Evolutionary conservation across 352 stramenopile species (phyloP).

Genomic region (Pythium myriotylum): DNA sequence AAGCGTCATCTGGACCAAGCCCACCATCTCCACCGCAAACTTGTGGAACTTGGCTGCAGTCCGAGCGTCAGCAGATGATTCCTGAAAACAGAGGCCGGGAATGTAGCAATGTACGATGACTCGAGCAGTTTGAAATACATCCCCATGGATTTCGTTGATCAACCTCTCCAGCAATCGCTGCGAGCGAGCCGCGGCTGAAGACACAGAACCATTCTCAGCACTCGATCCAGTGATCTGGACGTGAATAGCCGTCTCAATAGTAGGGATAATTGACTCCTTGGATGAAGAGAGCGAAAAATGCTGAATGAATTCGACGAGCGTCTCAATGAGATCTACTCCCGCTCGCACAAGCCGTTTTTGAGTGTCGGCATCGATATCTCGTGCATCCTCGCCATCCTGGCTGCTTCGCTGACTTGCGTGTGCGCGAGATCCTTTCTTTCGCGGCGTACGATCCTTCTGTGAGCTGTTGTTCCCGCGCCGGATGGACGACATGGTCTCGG

Average conservation of each 20-base stretch:
- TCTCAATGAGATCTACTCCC: constrained; percentile 65
- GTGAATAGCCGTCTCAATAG: constrained; percentile 63
- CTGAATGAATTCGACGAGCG: constrained; percentile 55
- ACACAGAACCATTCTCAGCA: constrained; percentile 43
- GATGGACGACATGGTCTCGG: constrained; percentile 22
- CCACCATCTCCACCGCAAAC: constrained; percentile 55
- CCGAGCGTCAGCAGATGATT: constrained; percentile 53
- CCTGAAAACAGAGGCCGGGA: constrained; percentile 67
- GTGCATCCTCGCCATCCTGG: constrained; percentile 23
- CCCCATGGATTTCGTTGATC: constrained; percentile 54
- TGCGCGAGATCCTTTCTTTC: constrained; percentile 15
- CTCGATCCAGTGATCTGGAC: constrained; percentile 50
- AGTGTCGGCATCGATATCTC: constrained; percentile 20
- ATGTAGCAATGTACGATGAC: constrained; percentile 78
- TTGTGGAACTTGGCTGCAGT: constrained; percentile 70
- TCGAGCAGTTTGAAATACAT: constrained; percentile 51
- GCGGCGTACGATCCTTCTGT: constrained; percentile 17
- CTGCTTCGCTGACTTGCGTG: constrained; percentile 7
- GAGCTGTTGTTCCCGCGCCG: constrained; percentile 1
- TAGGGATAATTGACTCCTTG: constrained; percentile 74
- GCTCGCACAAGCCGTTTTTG: constrained; percentile 47
- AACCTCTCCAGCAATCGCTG: constrained; percentile 50
- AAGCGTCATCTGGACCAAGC: constrained; percentile 34
- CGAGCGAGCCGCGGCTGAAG: constrained; percentile 40
- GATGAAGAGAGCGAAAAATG: constrained; percentile 66